A percentile compares a stretch with the other conserved stretches of the same genome.
These are phyloP conservation scores for Apophysomyces sp. DNA, from an alignment of 371 early-diverging fungal species.

Conservation along the genomic window DNA sequence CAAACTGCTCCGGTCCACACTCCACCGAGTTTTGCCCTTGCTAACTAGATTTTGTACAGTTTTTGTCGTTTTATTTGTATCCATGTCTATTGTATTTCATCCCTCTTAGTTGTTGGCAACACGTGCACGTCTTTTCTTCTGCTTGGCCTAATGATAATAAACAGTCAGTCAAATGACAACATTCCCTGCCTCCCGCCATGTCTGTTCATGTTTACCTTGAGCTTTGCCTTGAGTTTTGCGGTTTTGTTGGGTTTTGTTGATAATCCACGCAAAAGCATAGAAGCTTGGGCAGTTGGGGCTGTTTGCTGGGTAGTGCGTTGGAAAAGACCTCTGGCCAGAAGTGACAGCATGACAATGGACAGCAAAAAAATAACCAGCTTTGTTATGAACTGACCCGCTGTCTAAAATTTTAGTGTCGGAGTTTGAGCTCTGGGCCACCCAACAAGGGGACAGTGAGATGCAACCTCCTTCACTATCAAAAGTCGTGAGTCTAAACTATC, in stretches of 20 bases:
- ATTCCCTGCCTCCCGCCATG: too few species aligned
- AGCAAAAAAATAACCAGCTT: too few species aligned
- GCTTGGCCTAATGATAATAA: slow-evolving; percentile 9
- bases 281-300: slow-evolving; percentile 68
- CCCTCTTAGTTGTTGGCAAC: background rate
- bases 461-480: too few species aligned
- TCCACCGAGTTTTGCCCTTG: slow-evolving; percentile 53
- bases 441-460: too few species aligned
- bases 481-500: too few species aligned
- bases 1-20: slow-evolving; percentile 50
- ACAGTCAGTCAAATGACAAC: background rate
- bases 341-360: background rate
- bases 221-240: slow-evolving; percentile 11
- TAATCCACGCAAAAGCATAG: slow-evolving; percentile 68
- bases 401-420: too few species aligned
- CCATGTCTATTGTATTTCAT: background rate
- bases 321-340: background rate
- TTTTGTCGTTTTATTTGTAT: background rate
- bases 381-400: background rate
- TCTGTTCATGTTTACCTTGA: slow-evolving; percentile 3
- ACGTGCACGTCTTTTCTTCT: slow-evolving; percentile 19
- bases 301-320: background rate
- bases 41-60: slow-evolving; percentile 9
- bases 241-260: slow-evolving; percentile 14
- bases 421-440: too few species aligned